phyloP scores from a whole-genome alignment of 2,329 filamentous ascomycete species.

The Metarhizium sp. region DNA sequence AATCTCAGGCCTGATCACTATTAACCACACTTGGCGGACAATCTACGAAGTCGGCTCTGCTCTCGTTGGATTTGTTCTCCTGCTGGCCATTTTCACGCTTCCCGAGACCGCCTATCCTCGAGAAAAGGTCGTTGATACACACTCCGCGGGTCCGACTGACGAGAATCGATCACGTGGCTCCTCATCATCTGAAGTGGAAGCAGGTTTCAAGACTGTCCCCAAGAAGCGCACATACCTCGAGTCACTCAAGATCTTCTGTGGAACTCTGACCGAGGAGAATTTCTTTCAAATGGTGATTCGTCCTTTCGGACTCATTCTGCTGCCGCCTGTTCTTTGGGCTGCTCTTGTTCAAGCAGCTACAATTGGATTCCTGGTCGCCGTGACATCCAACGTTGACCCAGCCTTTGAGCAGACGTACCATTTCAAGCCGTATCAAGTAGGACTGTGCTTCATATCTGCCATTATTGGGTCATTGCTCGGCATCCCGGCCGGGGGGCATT shows the following conservation, averaged over 20 bases:
- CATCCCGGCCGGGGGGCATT: constrained; percentile 38
- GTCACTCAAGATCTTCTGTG: constrained; percentile 30
- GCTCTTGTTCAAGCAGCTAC: constrained; percentile 44
- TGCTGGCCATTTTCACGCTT: constrained; percentile 42
- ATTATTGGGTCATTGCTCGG: constrained; percentile 38
- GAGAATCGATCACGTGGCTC: constrained; percentile 7
- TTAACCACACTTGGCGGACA: constrained; percentile 36
- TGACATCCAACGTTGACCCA: constrained; percentile 40
- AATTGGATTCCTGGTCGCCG: constrained; percentile 45
- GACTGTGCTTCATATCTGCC: constrained; percentile 40
- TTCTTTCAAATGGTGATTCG: constrained; percentile 37
- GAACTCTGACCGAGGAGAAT: constrained; percentile 34
- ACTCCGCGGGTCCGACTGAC: constrained; percentile 1
- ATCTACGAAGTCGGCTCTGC: constrained; percentile 42
- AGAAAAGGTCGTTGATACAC: constrained; percentile 5
- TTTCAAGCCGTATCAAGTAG: constrained; percentile 36
- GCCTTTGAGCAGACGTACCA: constrained; percentile 33
- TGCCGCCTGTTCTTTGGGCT: constrained; percentile 47
- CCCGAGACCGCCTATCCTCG: constrained; percentile 43
- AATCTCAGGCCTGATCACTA: constrained; percentile 38
- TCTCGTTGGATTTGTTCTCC: constrained; percentile 36
- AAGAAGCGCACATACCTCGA: constrained; percentile 22
- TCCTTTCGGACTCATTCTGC: constrained; percentile 37
- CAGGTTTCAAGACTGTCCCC: constrained; percentile 3
- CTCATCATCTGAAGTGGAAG: constrained; percentile 10